phyloP scores from a whole-genome alignment of 345 rosid genomes.

The Excoecaria cochinchinensis region DNA sequence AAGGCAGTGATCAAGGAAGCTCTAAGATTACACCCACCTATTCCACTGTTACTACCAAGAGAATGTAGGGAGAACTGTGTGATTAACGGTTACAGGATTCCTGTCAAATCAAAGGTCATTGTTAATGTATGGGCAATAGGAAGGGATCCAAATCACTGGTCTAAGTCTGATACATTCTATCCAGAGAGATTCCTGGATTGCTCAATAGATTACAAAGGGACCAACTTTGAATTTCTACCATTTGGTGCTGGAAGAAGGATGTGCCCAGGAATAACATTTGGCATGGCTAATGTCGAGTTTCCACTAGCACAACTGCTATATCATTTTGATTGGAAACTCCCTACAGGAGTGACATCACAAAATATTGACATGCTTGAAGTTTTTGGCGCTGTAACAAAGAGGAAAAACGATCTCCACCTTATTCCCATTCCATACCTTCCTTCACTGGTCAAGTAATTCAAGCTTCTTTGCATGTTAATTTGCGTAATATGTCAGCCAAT shows the following conservation, averaged over 20 bases:
- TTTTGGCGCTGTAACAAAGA: not conserved
- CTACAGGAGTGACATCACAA: not conserved
- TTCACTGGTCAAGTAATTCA: not conserved
- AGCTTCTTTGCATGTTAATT: not conserved
- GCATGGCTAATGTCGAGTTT: not conserved
- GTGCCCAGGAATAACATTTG: slow-evolving; percentile 12
- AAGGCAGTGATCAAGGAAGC: slow-evolving; percentile 8
- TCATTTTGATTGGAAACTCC: not conserved
- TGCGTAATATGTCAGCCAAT: not conserved
- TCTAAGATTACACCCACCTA: slow-evolving; percentile 16
- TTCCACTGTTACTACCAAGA: slow-evolving; percentile 14
- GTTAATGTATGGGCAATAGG: slow-evolving; percentile 10
- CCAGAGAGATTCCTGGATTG: slow-evolving; percentile 16
- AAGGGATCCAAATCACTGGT: slow-evolving; percentile 14
- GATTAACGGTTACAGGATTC: slow-evolving; percentile 6
- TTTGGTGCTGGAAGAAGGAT: slow-evolving; percentile 20
- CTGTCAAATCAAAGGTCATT: slow-evolving; percentile 6
- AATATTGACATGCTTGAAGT: not conserved
- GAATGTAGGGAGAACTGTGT: slow-evolving; percentile 5
- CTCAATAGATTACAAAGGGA: slow-evolving; percentile 12
- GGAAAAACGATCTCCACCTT: not conserved
- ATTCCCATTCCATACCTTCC: not conserved
- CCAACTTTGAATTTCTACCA: slow-evolving; percentile 10
- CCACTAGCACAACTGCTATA: too few species aligned
- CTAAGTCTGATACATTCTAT: slow-evolving; percentile 13